A percentile compares a stretch with the other conserved stretches of the same genome.
These are phyloP conservation scores for Centrapalus pauciflorus DNA, from an alignment of 129 eudicot genomes.

Conservation along the genomic window DNA sequence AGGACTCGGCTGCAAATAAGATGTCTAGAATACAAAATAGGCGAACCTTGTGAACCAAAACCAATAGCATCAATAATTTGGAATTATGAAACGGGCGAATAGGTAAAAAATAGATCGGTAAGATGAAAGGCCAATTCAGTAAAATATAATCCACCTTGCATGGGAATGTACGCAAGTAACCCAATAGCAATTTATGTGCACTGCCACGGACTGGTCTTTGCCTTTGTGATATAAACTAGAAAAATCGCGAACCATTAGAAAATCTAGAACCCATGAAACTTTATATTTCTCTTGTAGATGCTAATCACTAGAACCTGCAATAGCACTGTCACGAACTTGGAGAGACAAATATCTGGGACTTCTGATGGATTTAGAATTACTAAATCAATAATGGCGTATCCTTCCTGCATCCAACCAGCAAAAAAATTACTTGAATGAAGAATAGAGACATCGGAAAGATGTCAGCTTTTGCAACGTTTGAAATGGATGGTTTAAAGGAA, in stretches of 20 bases:
- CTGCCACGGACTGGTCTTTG: slow-evolving; percentile 88
- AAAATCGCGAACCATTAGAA: slow-evolving; percentile 7
- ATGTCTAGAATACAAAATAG: neutral
- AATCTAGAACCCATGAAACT: neutral
- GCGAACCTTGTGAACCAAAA: too few species aligned
- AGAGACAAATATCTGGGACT: slow-evolving; percentile 49
- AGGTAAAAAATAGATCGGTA: neutral
- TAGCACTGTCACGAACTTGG: slow-evolving; percentile 55
- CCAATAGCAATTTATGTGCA: slow-evolving; percentile 62
- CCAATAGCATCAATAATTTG: neutral
- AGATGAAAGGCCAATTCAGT: neutral
- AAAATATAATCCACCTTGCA: slow-evolving; percentile 57
- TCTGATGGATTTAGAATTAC: slow-evolving; percentile 41
- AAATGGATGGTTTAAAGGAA: too few species aligned
- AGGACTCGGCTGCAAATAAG: neutral
- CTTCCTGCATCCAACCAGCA: slow-evolving; percentile 54
- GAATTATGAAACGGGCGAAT: neutral
- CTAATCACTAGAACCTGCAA: slow-evolving; percentile 56
- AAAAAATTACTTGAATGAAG: neutral
- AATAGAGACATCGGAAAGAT: too few species aligned
- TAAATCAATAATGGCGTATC: slow-evolving; percentile 67
- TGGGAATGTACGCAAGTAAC: slow-evolving; percentile 70
- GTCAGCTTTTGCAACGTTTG: too few species aligned
- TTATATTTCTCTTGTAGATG: neutral
- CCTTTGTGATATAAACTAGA: slow-evolving; percentile 85